These are phyloP conservation scores for Tolypocladium tropicale DNA, from an alignment of 2,329 filamentous ascomycete genomes.

Conservation along the genomic window DNA sequence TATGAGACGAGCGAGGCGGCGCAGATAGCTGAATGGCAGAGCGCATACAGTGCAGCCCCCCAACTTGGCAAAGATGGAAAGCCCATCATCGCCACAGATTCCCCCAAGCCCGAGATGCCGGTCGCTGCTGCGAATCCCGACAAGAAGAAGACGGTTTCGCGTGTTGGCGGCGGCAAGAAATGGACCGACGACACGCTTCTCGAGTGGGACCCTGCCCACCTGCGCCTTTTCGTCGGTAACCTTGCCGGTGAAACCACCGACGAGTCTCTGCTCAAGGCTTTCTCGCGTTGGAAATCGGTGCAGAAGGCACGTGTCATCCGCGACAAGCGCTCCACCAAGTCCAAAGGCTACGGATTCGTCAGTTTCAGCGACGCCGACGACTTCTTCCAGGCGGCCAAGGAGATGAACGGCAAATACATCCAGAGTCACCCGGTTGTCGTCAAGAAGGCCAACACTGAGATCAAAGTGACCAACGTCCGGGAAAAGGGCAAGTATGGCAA, in stretches of 20 bases:
- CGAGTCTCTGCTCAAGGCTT: conserved; percentile 89
- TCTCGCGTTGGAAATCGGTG: conserved; percentile 76
- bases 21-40: conserved; percentile 92
- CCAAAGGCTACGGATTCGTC: conserved; percentile 92
- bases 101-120: conserved; percentile 23
- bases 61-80: conserved; percentile 22
- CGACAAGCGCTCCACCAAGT: conserved; percentile 93
- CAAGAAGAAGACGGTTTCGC: conserved; percentile 77
- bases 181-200: conserved; percentile 85
- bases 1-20: conserved; percentile 76
- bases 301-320: conserved; percentile 89
- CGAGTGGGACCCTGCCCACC: conserved; percentile 92
- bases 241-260: conserved; percentile 95
- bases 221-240: conserved; percentile 93
- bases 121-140: conserved; percentile 39
- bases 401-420: conserved; percentile 99
- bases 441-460: conserved; percentile 82
- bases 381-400: conserved; percentile 90
- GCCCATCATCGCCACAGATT: conserved; percentile 13
- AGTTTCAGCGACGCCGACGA: conserved; percentile 93
- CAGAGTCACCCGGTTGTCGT: conserved; percentile 89
- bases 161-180: conserved; percentile 79
- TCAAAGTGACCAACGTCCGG: conserved; percentile 63
- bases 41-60: conserved; percentile 55
- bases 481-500: conserved; percentile 38